Percentiles rank a stretch among this genome's conserved stretches.
Evolutionary conservation across 148 eudicot species (phyloP).

Genomic region (Rhododendron simsii): DNA sequence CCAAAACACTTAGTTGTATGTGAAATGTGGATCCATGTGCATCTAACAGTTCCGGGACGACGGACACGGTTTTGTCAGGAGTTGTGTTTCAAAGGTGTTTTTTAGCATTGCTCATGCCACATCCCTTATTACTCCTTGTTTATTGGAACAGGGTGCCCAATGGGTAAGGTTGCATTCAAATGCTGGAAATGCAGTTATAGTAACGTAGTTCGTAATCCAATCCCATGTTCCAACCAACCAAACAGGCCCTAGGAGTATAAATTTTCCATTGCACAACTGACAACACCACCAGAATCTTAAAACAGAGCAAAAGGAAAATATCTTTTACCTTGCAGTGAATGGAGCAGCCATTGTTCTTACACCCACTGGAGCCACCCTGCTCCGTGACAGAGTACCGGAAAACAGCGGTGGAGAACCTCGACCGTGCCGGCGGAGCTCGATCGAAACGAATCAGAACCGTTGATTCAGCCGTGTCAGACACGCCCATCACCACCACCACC

Average conservation of each 20-base stretch:
- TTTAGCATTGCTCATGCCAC: neutral
- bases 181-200: neutral
- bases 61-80: too few relatives aligned
- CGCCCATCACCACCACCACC: neutral
- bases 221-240: neutral
- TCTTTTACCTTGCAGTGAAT: constrained; percentile 8
- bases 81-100: too few relatives aligned
- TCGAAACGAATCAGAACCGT: constrained; percentile 1
- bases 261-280: neutral
- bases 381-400: constrained; percentile 2
- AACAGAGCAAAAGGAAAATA: neutral
- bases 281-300: neutral
- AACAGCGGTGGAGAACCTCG: constrained; percentile 15
- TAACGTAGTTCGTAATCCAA: neutral
- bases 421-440: constrained; percentile 10
- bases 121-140: neutral
- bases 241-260: neutral
- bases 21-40: too few relatives aligned
- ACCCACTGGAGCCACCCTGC: neutral
- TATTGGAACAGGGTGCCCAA: neutral
- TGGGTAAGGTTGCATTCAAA: neutral
- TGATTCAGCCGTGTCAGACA: neutral
- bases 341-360: constrained; percentile 9
- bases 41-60: too few relatives aligned
- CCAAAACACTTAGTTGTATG: too few relatives aligned